Conservation (phyloP, 225 moss, liverwort and hornwort genomes). For the Marchantia polymorpha region DNA sequence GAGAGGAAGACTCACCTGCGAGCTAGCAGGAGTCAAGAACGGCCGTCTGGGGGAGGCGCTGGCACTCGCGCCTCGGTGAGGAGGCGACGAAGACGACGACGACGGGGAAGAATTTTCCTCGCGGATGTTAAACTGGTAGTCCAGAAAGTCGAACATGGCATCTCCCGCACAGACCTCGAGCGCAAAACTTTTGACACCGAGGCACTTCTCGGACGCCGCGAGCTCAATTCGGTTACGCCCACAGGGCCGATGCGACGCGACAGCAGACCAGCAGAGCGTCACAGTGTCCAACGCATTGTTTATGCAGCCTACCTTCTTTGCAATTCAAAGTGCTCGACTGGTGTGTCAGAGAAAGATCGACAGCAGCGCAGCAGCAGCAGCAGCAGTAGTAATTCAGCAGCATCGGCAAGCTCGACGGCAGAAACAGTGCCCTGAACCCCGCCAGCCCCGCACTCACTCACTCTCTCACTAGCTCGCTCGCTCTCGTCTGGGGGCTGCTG, state of each 20-base stretch:
- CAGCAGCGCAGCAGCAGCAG: too few relatives aligned
- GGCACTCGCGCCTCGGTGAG: neutral
- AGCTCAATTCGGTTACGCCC: neutral
- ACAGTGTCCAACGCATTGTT: neutral
- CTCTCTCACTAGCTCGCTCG: too few relatives aligned
- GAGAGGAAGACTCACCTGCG: neutral
- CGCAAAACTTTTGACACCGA: too few relatives aligned
- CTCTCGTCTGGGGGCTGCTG: too few relatives aligned
- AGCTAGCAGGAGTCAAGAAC: neutral
- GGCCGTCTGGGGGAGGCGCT: neutral
- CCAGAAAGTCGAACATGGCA: neutral
- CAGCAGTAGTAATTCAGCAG: neutral
- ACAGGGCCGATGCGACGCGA: neutral
- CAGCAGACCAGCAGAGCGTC: neutral
- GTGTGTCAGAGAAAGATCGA: neutral
- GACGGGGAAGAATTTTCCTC: neutral
- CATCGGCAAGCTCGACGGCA: neutral
- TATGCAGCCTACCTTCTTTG: neutral
- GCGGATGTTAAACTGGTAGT: neutral
- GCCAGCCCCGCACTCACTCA: too few relatives aligned
- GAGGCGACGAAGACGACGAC: neutral
- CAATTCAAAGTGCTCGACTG: neutral
- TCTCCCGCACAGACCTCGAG: neutral
- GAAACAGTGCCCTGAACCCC: neutral
- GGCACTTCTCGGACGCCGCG: neutral